Evolutionary conservation across 441 rosid species (phyloP), one percentile per base, ranked within the genome.

Genomic region (Gossypium davidsonii): DNA sequence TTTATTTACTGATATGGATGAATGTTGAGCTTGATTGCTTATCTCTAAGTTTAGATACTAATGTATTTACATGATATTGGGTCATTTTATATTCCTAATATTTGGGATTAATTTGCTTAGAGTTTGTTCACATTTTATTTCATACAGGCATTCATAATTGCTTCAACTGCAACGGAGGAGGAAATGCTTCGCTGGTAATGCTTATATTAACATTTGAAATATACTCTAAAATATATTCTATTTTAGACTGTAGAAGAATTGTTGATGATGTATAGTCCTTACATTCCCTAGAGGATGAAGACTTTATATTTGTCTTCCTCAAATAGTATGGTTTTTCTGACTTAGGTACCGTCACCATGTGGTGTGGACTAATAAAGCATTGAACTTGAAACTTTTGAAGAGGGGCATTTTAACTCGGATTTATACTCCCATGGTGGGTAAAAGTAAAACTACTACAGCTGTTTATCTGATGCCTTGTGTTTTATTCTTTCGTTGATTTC

Each of bases 181-280:
- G 98, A 94, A 86, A 92, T 92, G 98, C 89, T 88, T 60, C 91
- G 58, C 77, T 90, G 98, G 98, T 94, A 91, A 81, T 70, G 25
- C 72, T 49, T 44, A 28, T 60, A 63, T 20, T 23, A 18, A 57
- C 14, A 26, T 17, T 7, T 31, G 61, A 14, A 18, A 0, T 44
- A 4, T 53, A 51, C 17, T 21, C 7, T 49, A 5, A 14, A 18
- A 0, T 42, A 42, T 9, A 9, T 42, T 2, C 46, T 42, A 9
- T 42, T 42, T 42, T 42, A 42, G 14, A 42, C 14, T 42, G 46
- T 42, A 9, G 12, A 39, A 39, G 46, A 42, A 42, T 42, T 42
- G 12, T 42, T 42, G 14, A 42, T 42, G 46, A 42, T 10, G 55
- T 53, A 18, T 11, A 64, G 15, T 65, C 5, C 31, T 65, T 20